Base-by-base conservation (phyloP, 148 eudicot genomes). In the Selenicereus undatus region DNA sequence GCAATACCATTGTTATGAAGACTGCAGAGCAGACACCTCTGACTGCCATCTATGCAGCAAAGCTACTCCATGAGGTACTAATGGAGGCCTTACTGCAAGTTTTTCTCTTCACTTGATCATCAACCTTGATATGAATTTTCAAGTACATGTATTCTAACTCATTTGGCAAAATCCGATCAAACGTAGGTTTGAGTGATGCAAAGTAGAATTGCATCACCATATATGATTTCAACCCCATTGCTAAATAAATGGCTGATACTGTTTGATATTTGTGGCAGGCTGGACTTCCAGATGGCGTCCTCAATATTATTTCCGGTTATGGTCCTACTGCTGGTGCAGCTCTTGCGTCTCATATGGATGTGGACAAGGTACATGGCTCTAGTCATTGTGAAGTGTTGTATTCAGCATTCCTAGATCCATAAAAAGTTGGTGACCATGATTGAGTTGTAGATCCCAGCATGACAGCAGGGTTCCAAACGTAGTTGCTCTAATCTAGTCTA, bases 271-370 rank as follows among this genome's bases (percentile, higher is more conserved):
- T 32, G 45, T 83, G 29, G 81, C 82, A 93, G 98, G 96, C 98
- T 69, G 98, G 98, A 52, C 91, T 93, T 86, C 98, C 98, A 65
- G 84, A 83, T 0, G 95, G 98, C 71, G 98, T 88, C 60, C 24
- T 93, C 62, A 93, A 92, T 84, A 83, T 92, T 24, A 77, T 93
- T 80, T 88, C 95, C 12, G 98, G 98, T 60, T 87, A 80, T 79
- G 98, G 98, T 79, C 91, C 88, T 13, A 88, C 91, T 73, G 92
- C 93, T 81, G 94, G 98, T 52, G 90, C 92, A 52, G 94, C 98
- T 78, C 91, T 93, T 79, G 84, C 90, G 36, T 84, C 86, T 74
- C 98, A 93, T 84, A 93, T 93, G 98, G 91, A 93, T 60, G 95
- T 93, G 16, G 94, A 93, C 75, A 92, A 90, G 94, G 94, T 93